A percentile compares a stretch with the other conserved stretches of the same genome.
These are phyloP conservation scores for Nothophaeocryptopus gaeumannii DNA, from an alignment of 2,329 filamentous ascomycete genomes.

Conservation along the genomic window DNA sequence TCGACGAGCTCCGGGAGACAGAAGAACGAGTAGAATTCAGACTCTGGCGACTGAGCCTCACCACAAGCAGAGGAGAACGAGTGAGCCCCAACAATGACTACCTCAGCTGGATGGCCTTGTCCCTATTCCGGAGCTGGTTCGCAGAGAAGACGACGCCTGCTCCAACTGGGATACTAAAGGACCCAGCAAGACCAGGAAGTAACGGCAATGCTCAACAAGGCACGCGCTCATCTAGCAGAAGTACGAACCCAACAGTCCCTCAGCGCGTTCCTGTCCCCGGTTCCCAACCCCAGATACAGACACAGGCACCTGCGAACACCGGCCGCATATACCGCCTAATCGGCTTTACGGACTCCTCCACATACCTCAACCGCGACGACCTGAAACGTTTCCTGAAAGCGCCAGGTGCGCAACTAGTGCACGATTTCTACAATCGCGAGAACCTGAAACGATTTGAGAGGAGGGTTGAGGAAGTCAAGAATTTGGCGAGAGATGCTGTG, in stretches of 20 bases:
- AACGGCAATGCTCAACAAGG: constrained; percentile 9
- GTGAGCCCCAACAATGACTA: constrained; percentile 77
- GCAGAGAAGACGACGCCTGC: constrained; percentile 82
- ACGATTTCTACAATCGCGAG: constrained; percentile 82
- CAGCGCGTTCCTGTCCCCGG: constrained; percentile 31
- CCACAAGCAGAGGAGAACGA: constrained; percentile 75
- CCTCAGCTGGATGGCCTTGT: constrained; percentile 85
- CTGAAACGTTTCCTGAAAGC: constrained; percentile 82
- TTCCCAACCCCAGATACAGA: constrained; percentile 31
- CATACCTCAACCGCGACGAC: constrained; percentile 79
- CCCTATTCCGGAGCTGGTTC: constrained; percentile 87
- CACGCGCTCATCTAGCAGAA: constrained; percentile 20
- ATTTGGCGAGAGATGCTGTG: constrained; percentile 76
- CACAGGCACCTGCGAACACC: constrained; percentile 40
- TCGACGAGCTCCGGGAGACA: constrained; percentile 82
- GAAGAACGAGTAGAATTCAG: constrained; percentile 76
- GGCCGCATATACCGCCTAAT: constrained; percentile 77
- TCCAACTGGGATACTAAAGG: constrained; percentile 52
- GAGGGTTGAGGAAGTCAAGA: constrained; percentile 83
- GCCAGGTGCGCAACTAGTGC: constrained; percentile 51
- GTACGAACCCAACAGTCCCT: constrained; percentile 29
- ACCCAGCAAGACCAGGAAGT: constrained; percentile 18
- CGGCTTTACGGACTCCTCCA: constrained; percentile 57
- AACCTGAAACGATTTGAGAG: constrained; percentile 81
- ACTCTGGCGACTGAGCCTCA: constrained; percentile 76